These are phyloP conservation scores for Sapria himalayana DNA, from an alignment of 345 rosid species.

Conservation along the genomic window DNA sequence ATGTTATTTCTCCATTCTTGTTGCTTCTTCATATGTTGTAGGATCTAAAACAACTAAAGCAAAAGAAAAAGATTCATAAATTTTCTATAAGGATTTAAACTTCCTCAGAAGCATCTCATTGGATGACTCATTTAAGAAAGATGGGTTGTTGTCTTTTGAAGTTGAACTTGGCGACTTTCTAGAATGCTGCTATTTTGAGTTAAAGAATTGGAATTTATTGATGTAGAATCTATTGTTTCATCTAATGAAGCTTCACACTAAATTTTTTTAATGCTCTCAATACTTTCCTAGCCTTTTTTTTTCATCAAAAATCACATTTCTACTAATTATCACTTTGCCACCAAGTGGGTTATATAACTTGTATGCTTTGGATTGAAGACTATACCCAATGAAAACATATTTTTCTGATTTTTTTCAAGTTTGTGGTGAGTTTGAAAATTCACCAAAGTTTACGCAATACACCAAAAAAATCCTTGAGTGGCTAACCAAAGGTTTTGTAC, in stretches of 20 bases:
- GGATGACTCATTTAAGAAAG: background rate
- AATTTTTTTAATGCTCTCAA: too few species aligned
- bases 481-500: background rate
- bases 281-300: background rate
- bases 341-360: background rate
- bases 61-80: too few species aligned
- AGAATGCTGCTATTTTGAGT: too few species aligned
- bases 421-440: background rate
- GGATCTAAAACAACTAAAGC: background rate
- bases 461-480: background rate
- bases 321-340: background rate
- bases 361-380: background rate
- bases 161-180: too few species aligned
- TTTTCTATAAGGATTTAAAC: too few species aligned
- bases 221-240: too few species aligned
- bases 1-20: background rate
- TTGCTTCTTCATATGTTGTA: background rate
- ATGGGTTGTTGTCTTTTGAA: background rate
- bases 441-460: background rate
- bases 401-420: background rate
- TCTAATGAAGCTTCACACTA: too few species aligned
- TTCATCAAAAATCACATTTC: background rate
- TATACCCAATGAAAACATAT: background rate
- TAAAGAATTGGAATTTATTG: too few species aligned
- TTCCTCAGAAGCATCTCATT: background rate